Evolutionary conservation across 805 yeast species (phyloP).

Genomic region (Lachancea meyersii): DNA sequence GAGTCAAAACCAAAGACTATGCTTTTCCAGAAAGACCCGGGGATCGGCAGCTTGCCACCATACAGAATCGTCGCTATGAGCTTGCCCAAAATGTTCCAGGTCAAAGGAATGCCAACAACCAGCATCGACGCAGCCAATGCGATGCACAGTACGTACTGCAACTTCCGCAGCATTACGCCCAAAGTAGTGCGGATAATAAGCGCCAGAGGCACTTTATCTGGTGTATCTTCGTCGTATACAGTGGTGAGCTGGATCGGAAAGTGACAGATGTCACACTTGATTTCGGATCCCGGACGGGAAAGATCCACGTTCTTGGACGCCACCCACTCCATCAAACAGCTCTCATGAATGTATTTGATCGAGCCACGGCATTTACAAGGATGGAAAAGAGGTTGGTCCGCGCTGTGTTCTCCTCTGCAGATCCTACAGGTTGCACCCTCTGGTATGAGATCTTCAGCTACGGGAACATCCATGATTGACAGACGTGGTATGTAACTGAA

Average conservation of each 20-base stretch:
- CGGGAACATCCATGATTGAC: neutral
- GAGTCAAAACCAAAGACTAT: constrained; percentile 24
- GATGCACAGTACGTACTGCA: constrained; percentile 18
- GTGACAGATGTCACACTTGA: constrained; percentile 85
- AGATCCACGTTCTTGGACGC: constrained; percentile 31
- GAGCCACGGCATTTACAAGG: constrained; percentile 96
- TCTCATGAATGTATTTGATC: constrained; percentile 88
- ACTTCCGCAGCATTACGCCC: constrained; percentile 14
- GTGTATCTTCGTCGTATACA: constrained; percentile 59
- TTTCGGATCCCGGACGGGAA: constrained; percentile 38
- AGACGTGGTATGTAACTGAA: neutral
- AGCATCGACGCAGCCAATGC: constrained; percentile 35
- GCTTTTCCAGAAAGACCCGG: constrained; percentile 23
- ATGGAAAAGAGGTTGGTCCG: constrained; percentile 70
- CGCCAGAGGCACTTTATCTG: constrained; percentile 50
- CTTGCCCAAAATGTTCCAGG: constrained; percentile 50
- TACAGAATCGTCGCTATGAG: constrained; percentile 45
- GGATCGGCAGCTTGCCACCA: constrained; percentile 47
- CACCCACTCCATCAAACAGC: constrained; percentile 86
- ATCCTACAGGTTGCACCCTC: constrained; percentile 65
- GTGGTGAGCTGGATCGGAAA: constrained; percentile 63
- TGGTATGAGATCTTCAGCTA: neutral
- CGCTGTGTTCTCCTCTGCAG: constrained; percentile 86
- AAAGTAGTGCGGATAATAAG: constrained; percentile 41
- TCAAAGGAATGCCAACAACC: constrained; percentile 49